These are phyloP conservation scores for Tuber magnatum DNA, from an alignment of 495 filamentous ascomycete species.

Conservation along the genomic window DNA sequence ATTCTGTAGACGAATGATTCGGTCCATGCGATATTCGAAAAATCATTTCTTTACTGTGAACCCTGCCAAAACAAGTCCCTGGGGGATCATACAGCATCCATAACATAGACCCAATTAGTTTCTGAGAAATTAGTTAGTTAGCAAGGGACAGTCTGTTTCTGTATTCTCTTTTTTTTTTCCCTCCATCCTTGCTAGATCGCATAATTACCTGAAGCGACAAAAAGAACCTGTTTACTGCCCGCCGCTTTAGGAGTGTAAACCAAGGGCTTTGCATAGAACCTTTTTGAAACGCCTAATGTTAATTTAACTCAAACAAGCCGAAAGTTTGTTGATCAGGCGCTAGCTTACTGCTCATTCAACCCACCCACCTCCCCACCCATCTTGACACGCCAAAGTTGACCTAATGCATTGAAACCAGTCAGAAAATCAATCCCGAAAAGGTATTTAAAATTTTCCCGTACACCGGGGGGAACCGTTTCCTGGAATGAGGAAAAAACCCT, in stretches of 20 bases:
- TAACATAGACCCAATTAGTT: constrained; percentile 37
- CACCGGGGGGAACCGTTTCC: neutral
- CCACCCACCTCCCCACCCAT: constrained; percentile 14
- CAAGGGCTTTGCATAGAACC: constrained; percentile 46
- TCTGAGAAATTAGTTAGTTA: constrained; percentile 22
- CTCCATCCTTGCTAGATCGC: neutral
- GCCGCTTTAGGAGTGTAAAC: constrained; percentile 42
- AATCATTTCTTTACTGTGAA: neutral
- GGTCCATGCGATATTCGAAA: neutral
- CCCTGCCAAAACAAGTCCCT: neutral
- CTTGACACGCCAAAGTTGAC: constrained; percentile 30
- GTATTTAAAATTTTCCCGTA: constrained; percentile 6
- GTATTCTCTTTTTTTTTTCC: constrained; percentile 19
- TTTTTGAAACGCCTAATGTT: constrained; percentile 16
- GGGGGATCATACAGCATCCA: constrained; percentile 38
- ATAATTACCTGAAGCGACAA: constrained; percentile 42
- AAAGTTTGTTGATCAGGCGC: neutral
- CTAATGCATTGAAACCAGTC: constrained; percentile 1
- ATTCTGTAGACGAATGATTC: neutral
- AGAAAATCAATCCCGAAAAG: constrained; percentile 39
- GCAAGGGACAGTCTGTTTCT: constrained; percentile 9
- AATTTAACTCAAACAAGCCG: neutral
- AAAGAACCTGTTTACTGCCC: constrained; percentile 43
- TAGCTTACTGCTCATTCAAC: constrained; percentile 16
- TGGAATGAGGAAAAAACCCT: neutral